These are phyloP conservation scores for Scutellaria baicalensis DNA, from an alignment of 257 asterid species.

Conservation along the genomic window DNA sequence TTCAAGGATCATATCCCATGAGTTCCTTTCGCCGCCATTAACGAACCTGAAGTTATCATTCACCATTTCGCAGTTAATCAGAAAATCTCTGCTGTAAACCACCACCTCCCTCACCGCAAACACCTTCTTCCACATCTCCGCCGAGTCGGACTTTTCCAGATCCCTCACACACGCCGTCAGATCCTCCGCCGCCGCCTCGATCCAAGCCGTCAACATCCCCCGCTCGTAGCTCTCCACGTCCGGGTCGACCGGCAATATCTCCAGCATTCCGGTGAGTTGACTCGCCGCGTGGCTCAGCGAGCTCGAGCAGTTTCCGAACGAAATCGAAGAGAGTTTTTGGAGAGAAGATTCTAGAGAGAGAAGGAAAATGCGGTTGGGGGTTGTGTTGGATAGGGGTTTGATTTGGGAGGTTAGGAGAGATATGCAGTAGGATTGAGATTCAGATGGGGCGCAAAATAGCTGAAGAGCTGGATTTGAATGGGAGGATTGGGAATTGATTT, in stretches of 20 bases:
- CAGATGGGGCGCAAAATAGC: slow-evolving; percentile 9
- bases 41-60: background rate
- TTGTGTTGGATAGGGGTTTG: background rate
- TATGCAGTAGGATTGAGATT: background rate
- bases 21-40: background rate
- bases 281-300: slow-evolving; percentile 17
- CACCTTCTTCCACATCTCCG: background rate
- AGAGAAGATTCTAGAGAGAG: slow-evolving; percentile 14
- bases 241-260: slow-evolving; percentile 12
- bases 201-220: slow-evolving; percentile 14
- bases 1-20: background rate
- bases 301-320: slow-evolving; percentile 9
- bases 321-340: background rate
- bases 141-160: background rate
- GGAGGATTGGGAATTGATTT: background rate
- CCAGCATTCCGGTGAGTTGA: slow-evolving; percentile 6
- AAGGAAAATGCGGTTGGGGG: slow-evolving; percentile 6
- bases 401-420: slow-evolving; percentile 5
- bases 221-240: slow-evolving; percentile 19
- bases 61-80: background rate
- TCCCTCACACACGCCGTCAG: slow-evolving; percentile 11
- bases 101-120: slow-evolving; percentile 10
- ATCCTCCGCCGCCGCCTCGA: slow-evolving; percentile 15
- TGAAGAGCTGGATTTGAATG: slow-evolving; percentile 6
- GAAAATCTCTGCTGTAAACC: slow-evolving; percentile 11